Evolutionary conservation across 805 yeast species (phyloP).

Genomic region (Candida namnaoensis): DNA sequence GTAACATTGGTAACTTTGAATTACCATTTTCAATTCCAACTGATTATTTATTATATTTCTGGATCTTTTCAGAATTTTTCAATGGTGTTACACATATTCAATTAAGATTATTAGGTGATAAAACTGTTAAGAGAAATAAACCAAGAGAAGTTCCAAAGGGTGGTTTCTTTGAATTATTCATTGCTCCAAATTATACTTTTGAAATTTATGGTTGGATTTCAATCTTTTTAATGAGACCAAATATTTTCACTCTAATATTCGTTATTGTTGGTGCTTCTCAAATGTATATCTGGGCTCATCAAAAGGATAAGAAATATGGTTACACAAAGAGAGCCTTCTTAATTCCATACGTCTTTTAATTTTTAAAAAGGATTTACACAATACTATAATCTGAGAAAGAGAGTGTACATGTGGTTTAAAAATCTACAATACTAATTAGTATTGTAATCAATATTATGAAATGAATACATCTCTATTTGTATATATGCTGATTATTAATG

Average conservation of each 20-base stretch:
- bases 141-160: slow-evolving; percentile 49
- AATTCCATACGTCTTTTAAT: slow-evolving; percentile 64
- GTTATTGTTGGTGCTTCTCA: slow-evolving; percentile 63
- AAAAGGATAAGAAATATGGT: slow-evolving; percentile 79
- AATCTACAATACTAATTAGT: too few species aligned
- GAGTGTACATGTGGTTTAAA: too few species aligned
- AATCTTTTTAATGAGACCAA: slow-evolving; percentile 64
- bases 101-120: slow-evolving; percentile 41
- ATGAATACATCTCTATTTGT: too few species aligned
- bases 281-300: slow-evolving; percentile 88
- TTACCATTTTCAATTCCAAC: slow-evolving; percentile 44
- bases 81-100: slow-evolving; percentile 67
- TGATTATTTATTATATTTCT: slow-evolving; percentile 17
- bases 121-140: slow-evolving; percentile 22
- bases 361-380: neutral
- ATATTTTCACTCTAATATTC: slow-evolving; percentile 71
- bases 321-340: slow-evolving; percentile 60
- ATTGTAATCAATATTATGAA: too few species aligned
- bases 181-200: slow-evolving; percentile 93
- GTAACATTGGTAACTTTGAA: slow-evolving; percentile 52
- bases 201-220: slow-evolving; percentile 73
- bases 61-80: slow-evolving; percentile 52
- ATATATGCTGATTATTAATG: too few species aligned
- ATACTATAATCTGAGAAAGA: too few species aligned
- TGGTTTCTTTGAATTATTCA: slow-evolving; percentile 70